Evolutionary conservation across 108 stramenopile species (phyloP).

Genomic region (Craspedostauros australis): DNA sequence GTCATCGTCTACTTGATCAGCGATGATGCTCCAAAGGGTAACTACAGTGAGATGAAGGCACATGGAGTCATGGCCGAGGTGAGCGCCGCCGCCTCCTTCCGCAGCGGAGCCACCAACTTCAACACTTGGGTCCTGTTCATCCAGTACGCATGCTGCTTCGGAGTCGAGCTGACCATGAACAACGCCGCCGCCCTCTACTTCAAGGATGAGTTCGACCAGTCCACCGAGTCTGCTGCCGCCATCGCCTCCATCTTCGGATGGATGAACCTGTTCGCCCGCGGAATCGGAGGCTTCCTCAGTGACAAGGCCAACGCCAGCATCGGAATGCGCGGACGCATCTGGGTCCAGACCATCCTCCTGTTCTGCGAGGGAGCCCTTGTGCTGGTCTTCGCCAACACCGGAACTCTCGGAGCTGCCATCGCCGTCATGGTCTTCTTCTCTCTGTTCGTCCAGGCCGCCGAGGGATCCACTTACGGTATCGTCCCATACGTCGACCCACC

Average conservation of each 20-base stretch:
- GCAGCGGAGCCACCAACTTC: constrained; percentile 59
- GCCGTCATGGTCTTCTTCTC: constrained; percentile 67
- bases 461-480: constrained; percentile 73
- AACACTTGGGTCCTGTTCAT: constrained; percentile 85
- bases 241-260: constrained; percentile 76
- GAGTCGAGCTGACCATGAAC: constrained; percentile 88
- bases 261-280: constrained; percentile 73
- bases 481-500: constrained; percentile 80
- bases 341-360: constrained; percentile 43
- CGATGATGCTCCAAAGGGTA: constrained; percentile 86
- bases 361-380: constrained; percentile 53
- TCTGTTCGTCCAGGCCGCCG: constrained; percentile 67
- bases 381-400: constrained; percentile 53
- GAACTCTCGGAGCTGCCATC: constrained; percentile 43
- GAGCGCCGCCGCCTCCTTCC: constrained; percentile 62
- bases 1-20: constrained; percentile 35
- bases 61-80: constrained; percentile 69
- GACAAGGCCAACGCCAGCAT: constrained; percentile 33
- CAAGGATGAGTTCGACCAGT: constrained; percentile 50
- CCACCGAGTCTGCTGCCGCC: constrained; percentile 59
- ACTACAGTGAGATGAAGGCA: constrained; percentile 66
- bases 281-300: constrained; percentile 43
- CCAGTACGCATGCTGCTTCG: constrained; percentile 89
- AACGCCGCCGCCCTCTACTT: constrained; percentile 83
- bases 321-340: constrained; percentile 64